These are phyloP conservation scores for Venturia carpophila DNA, from an alignment of 2,329 filamentous ascomycete species.

Conservation along the genomic window DNA sequence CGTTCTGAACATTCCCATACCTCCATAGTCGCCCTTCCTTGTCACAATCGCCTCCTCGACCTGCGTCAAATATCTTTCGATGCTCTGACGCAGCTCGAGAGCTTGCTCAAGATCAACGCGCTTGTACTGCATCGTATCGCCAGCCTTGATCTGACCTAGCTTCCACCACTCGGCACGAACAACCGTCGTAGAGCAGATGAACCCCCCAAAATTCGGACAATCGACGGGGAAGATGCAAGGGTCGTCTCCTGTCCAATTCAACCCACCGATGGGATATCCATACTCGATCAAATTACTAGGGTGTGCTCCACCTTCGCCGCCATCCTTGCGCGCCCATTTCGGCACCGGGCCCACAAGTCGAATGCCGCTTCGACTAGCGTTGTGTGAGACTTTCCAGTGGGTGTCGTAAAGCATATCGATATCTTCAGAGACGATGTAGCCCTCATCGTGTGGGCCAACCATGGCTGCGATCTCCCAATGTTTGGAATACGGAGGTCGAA, in stretches of 20 bases:
- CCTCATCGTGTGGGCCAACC: slow-evolving; percentile 50
- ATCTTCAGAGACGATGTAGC: slow-evolving; percentile 34
- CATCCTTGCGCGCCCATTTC: slow-evolving; percentile 51
- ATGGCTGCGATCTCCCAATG: slow-evolving; percentile 46
- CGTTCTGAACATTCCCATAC: neutral
- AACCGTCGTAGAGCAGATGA: slow-evolving; percentile 49
- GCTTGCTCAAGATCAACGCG: slow-evolving; percentile 47
- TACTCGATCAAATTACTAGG: slow-evolving; percentile 48
- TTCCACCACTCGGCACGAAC: slow-evolving; percentile 54
- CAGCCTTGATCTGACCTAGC: slow-evolving; percentile 53
- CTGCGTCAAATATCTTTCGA: slow-evolving; percentile 39
- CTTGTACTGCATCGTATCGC: slow-evolving; percentile 46
- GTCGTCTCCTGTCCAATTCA: slow-evolving; percentile 56
- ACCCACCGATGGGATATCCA: slow-evolving; percentile 49
- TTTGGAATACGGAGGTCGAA: slow-evolving; percentile 42
- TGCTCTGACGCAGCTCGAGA: slow-evolving; percentile 36
- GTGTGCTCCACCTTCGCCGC: slow-evolving; percentile 56
- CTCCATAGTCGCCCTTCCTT: neutral
- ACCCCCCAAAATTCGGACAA: slow-evolving; percentile 54
- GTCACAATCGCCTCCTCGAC: slow-evolving; percentile 31
- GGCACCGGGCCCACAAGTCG: slow-evolving; percentile 52
- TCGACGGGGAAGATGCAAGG: slow-evolving; percentile 54
- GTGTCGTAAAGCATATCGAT: slow-evolving; percentile 48
- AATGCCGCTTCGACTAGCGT: slow-evolving; percentile 53
- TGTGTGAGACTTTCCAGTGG: slow-evolving; percentile 54